Percentiles rank a stretch among this genome's conserved stretches.
Conservation (phyloP, 225 moss, liverwort and hornwort species). For the Marchantia paleacea region DNA sequence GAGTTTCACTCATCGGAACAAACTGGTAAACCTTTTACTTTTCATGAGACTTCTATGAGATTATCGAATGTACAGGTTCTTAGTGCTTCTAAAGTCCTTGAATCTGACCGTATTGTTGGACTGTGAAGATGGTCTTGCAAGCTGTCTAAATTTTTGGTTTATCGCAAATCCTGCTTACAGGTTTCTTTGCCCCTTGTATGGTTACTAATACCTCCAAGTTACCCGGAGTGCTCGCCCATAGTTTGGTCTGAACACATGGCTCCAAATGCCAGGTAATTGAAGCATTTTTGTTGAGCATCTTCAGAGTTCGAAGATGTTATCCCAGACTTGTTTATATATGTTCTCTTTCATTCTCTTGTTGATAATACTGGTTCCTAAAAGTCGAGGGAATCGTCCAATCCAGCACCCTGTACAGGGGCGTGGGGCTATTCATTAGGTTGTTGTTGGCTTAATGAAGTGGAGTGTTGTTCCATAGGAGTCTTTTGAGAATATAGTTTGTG, state of each 20-base stretch:
- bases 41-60: background rate
- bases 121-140: background rate
- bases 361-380: too few relatives aligned
- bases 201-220: conserved; percentile 71
- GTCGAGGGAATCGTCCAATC: too few relatives aligned
- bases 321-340: background rate
- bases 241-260: conserved; percentile 66
- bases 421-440: background rate
- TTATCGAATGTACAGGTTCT: too few relatives aligned
- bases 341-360: background rate
- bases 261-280: conserved; percentile 56
- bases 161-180: conserved; percentile 32
- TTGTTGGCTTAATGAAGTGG: background rate
- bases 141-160: background rate
- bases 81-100: too few relatives aligned
- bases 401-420: too few relatives aligned
- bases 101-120: background rate
- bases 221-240: conserved; percentile 71
- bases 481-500: background rate
- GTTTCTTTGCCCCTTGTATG: conserved; percentile 64
- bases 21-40: conserved; percentile 31
- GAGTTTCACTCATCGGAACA: conserved; percentile 48
- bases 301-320: too few relatives aligned
- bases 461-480: background rate
- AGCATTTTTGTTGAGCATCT: too few relatives aligned